phyloP scores from a whole-genome alignment of 257 asterid genomes.

The Solanum lignicaule region DNA sequence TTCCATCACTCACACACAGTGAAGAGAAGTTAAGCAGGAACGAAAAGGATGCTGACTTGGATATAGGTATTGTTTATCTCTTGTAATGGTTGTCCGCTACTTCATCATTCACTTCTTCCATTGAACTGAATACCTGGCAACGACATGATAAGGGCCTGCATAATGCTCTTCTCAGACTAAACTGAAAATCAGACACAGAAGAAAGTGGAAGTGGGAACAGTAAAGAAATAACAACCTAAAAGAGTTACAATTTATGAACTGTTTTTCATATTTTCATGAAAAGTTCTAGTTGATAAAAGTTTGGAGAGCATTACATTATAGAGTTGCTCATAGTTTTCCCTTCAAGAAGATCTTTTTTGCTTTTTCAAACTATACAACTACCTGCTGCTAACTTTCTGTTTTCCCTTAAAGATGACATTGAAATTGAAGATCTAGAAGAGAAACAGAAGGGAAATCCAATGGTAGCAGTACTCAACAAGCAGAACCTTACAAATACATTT shows the following conservation, averaged over 20 bases:
- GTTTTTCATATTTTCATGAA: background rate
- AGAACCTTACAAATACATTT: slow-evolving; percentile 58
- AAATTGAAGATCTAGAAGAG: slow-evolving; percentile 70
- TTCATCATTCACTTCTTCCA: background rate
- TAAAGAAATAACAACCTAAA: background rate
- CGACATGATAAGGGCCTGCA: background rate
- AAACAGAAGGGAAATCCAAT: slow-evolving; percentile 55
- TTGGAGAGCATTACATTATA: background rate
- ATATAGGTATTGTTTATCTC: slow-evolving; percentile 44
- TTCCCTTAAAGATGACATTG: slow-evolving; percentile 54
- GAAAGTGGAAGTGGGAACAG: background rate
- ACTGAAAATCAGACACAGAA: background rate
- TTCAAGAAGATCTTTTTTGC: background rate
- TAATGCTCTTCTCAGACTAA: background rate
- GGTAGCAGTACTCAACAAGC: slow-evolving; percentile 57
- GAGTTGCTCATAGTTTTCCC: background rate
- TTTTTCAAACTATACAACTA: background rate
- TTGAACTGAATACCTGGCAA: background rate
- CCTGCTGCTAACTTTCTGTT: background rate
- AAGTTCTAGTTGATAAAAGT: background rate
- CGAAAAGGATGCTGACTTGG: slow-evolving; percentile 46
- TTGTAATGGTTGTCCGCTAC: background rate
- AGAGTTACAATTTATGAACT: background rate
- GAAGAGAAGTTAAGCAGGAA: slow-evolving; percentile 27
- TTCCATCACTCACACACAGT: slow-evolving; percentile 31